Percentiles rank a stretch among this genome's conserved stretches.
Evolutionary conservation across 306 rosid genomes (phyloP).

Genomic region (Sicyos baderoa): DNA sequence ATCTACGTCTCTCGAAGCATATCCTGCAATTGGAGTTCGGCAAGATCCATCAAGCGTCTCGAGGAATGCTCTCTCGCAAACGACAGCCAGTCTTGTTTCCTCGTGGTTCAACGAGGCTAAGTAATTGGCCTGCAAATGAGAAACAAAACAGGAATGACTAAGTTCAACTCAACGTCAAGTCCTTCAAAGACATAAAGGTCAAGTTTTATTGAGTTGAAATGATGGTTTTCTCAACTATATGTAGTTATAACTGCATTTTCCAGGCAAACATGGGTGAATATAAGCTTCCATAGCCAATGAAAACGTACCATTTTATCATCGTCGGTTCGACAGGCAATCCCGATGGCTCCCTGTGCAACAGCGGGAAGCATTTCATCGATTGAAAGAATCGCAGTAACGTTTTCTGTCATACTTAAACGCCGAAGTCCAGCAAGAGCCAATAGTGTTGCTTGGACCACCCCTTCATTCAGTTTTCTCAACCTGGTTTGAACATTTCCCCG

Average conservation of each 20-base stretch:
- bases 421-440: conserved; percentile 90
- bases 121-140: conserved; percentile 53
- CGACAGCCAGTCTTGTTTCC: conserved; percentile 77
- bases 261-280: neutral
- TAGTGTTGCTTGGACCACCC: conserved; percentile 89
- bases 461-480: conserved; percentile 67
- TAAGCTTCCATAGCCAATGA: neutral
- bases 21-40: conserved; percentile 87
- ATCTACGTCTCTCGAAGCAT: conserved; percentile 58
- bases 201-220: neutral
- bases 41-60: conserved; percentile 74
- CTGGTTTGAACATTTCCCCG: conserved; percentile 97
- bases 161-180: neutral
- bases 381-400: conserved; percentile 41
- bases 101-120: conserved; percentile 67
- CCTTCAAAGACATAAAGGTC: neutral
- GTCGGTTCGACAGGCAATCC: conserved; percentile 49
- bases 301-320: conserved; percentile 66
- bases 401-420: conserved; percentile 60
- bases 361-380: conserved; percentile 64
- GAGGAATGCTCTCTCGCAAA: conserved; percentile 78
- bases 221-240: neutral
- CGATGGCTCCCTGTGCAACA: conserved; percentile 65
- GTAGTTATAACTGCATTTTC: neutral
- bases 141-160: conserved; percentile 17